phyloP scores from a whole-genome alignment of 208 protist species.

The Wallacemonas sp. region DNA sequence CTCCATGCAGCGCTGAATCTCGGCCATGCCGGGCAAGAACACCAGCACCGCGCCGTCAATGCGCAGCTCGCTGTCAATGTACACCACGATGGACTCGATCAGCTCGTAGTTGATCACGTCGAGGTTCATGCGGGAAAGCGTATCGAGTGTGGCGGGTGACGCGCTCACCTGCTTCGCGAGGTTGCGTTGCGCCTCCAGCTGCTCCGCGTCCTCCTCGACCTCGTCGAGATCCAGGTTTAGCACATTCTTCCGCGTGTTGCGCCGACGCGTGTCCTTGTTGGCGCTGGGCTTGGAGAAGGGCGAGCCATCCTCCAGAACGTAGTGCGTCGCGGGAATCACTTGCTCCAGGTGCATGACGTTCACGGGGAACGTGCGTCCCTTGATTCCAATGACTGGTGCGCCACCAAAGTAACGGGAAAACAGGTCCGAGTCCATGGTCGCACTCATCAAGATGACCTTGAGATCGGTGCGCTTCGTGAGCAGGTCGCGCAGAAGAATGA shows the following conservation, averaged over 20 bases:
- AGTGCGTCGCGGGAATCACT: slow-evolving; percentile 83
- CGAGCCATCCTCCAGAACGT: slow-evolving; percentile 82
- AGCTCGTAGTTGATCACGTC: slow-evolving; percentile 96
- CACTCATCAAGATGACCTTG: slow-evolving; percentile 95
- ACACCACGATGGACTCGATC: slow-evolving; percentile 87
- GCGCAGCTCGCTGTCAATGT: slow-evolving; percentile 76
- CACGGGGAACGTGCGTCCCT: slow-evolving; percentile 95
- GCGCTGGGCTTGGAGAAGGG: slow-evolving; percentile 65
- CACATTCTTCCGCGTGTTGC: slow-evolving; percentile 76
- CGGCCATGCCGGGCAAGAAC: slow-evolving; percentile 96
- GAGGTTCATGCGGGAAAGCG: slow-evolving; percentile 82
- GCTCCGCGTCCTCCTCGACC: slow-evolving; percentile 58
- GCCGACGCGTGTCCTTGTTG: slow-evolving; percentile 42
- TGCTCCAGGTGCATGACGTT: slow-evolving; percentile 94
- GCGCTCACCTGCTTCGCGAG: slow-evolving; percentile 46
- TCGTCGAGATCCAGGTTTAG: slow-evolving; percentile 66
- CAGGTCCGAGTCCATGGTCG: slow-evolving; percentile 95
- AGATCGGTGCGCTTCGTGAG: slow-evolving; percentile 67
- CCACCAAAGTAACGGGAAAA: slow-evolving; percentile 93
- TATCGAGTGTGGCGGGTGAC: slow-evolving; percentile 63
- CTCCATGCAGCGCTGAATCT: slow-evolving; percentile 92
- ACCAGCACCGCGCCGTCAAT: slow-evolving; percentile 92
- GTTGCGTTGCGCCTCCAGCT: slow-evolving; percentile 39
- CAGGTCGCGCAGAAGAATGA: slow-evolving; percentile 92
- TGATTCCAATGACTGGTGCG: slow-evolving; percentile 88